Evolutionary conservation across 257 asterid species (phyloP).

Genomic region (Salvia miltiorrhiza): DNA sequence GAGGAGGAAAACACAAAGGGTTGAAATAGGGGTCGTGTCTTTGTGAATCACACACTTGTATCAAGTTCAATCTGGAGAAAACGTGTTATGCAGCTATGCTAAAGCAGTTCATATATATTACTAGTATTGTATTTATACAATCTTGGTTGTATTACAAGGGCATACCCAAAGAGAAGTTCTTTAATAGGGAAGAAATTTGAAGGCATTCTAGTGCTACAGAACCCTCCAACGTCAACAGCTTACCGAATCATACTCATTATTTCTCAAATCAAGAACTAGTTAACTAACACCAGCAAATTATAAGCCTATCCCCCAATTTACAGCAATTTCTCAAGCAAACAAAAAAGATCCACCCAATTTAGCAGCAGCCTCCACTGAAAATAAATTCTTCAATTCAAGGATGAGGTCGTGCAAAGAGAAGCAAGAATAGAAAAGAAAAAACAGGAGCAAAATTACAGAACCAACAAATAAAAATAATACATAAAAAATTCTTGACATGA

Average conservation of each 20-base stretch:
- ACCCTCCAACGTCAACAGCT: conserved; percentile 14
- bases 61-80: background rate
- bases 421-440: background rate
- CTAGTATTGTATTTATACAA: no score
- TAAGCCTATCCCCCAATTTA: background rate
- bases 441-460: conserved; percentile 6
- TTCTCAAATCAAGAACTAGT: conserved; percentile 6
- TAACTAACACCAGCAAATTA: conserved; percentile 18
- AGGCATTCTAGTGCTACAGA: background rate
- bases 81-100: background rate
- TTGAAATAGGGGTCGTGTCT: background rate
- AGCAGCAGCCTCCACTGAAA: conserved; percentile 4
- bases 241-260: background rate
- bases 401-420: background rate
- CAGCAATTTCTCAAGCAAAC: conserved; percentile 4
- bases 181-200: background rate
- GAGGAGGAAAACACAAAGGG: background rate
- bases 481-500: conserved; percentile 6
- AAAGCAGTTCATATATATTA: background rate
- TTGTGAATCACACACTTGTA: background rate
- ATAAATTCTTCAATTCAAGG: conserved; percentile 5
- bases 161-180: background rate
- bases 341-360: background rate
- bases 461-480: no score
- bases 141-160: no score